Percentiles rank a stretch among this genome's conserved stretches.
Conservation (phyloP, 2,329 filamentous ascomycete genomes). For the Clonostachys solani region DNA sequence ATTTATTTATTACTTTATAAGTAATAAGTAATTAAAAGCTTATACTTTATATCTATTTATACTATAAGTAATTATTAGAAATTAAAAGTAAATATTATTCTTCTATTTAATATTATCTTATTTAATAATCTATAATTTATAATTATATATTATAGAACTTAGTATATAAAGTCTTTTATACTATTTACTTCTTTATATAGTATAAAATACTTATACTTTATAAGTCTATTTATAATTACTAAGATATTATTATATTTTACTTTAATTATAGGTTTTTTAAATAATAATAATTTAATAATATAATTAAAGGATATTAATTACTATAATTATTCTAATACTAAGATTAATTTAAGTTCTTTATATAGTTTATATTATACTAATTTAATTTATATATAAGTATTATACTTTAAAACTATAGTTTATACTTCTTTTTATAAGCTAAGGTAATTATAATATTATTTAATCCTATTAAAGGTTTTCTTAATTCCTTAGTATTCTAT, state of each 20-base stretch:
- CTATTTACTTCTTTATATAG: neutral
- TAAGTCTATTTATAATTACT: neutral
- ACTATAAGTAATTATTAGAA: neutral
- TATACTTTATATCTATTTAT: neutral
- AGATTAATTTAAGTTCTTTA: too few relatives aligned
- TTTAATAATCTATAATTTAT: slow-evolving; percentile 1
- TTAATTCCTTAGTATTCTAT: neutral
- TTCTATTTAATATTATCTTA: neutral
- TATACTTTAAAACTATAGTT: neutral
- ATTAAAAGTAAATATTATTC: neutral
- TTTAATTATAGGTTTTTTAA: too few relatives aligned
- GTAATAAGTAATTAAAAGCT: neutral
- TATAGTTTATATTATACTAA: too few relatives aligned
- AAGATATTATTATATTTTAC: neutral
- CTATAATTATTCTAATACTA: too few relatives aligned
- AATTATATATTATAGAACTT: neutral
- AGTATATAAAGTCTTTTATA: neutral
- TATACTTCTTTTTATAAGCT: too few relatives aligned
- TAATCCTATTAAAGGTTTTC: too few relatives aligned
- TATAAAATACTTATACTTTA: neutral
- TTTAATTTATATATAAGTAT: neutral
- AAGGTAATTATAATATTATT: too few relatives aligned
- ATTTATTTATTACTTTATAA: neutral
- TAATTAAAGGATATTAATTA: too few relatives aligned
- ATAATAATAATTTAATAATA: too few relatives aligned